A percentile compares a stretch with the other conserved stretches of the same genome.
These are phyloP conservation scores for Cyanidium caldarium DNA, from an alignment of 23 red algal genomes.

Conservation along the genomic window DNA sequence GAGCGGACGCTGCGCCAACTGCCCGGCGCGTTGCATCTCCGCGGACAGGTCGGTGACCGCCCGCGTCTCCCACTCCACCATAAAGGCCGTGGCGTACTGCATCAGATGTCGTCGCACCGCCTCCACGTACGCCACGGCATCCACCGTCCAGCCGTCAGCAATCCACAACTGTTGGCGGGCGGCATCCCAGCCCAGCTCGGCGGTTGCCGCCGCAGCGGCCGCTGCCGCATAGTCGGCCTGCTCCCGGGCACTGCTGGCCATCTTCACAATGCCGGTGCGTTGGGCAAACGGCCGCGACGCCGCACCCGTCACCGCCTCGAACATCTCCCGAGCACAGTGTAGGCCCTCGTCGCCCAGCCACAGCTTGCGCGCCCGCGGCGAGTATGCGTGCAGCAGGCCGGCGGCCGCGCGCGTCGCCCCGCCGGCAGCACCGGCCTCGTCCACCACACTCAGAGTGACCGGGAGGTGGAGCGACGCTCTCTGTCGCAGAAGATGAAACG, in stretches of 20 bases:
- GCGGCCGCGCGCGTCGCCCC: background rate
- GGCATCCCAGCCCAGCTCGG: background rate
- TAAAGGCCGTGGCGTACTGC: background rate
- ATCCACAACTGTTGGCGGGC: background rate
- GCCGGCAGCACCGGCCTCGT: background rate
- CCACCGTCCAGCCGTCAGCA: background rate
- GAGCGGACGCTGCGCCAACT: background rate
- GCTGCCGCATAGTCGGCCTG: background rate
- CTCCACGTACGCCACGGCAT: background rate
- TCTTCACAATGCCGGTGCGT: background rate
- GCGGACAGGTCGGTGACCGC: background rate
- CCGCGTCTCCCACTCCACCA: background rate
- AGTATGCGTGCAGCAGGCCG: background rate
- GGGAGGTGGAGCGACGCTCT: background rate
- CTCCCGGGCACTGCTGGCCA: background rate
- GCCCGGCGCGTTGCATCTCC: background rate
- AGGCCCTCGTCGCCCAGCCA: slow-evolving; percentile 1
- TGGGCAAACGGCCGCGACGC: background rate
- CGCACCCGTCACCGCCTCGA: background rate
- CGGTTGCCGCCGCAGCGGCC: background rate
- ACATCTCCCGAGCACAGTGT: background rate
- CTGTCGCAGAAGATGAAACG: background rate
- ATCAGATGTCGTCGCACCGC: background rate
- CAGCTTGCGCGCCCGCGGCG: background rate
- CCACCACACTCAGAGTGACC: background rate